Evolutionary conservation across 1,284 basidiomycete species (phyloP), one percentile per base, ranked within the genome.

Genomic region (Moesziomyces aphidis): DNA sequence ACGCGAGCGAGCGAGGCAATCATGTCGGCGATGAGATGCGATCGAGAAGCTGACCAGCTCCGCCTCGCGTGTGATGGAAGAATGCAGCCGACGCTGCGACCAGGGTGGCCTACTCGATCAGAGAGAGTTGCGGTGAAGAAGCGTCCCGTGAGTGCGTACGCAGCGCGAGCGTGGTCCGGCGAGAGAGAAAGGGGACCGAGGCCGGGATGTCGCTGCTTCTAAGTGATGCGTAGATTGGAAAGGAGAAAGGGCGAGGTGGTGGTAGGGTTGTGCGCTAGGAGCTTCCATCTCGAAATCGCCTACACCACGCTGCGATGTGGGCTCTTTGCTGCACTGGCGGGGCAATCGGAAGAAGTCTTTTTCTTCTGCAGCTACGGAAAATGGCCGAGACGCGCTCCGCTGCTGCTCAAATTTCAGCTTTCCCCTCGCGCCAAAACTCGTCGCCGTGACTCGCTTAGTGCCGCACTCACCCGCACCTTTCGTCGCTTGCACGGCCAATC

Each of bases 1-100:
- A 73, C 58, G 22, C 71, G 64, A 50, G 71, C 71, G 49, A 73
- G 61, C 17, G 71, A 68, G 26, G 71, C 65, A 39, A 73, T 62
- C 71, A 73, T 68, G 22, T 44, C 60, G 51, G 22, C 21, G 21
- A 34, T n/a, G 47, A n/a, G 9, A 42, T 42, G 39, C 15, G 5
- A 42, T 19, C 17, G 17, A 42, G 31, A 34, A 34, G 31, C 31
- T 34, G 31, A 34, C 31, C 31, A 34, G 39, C 17, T 19, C 39
- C 17, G 19, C 39, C 39, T 42, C 39, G 39, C 17, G 17, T 42
- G 39, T 42, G 39, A 34, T 28, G 45, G 31, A 43, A 34, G 45
- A 34, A n/a, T 50, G 23, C 24, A 23, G 31, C 46, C 23, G 54
- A 24, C 31, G 31, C 31, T 34, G 31, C 31, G 31, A 34, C 31